Evolutionary conservation across 2,329 filamentous ascomycete species (phyloP).

Genomic region (Cylindrodendrum hubeiense): DNA sequence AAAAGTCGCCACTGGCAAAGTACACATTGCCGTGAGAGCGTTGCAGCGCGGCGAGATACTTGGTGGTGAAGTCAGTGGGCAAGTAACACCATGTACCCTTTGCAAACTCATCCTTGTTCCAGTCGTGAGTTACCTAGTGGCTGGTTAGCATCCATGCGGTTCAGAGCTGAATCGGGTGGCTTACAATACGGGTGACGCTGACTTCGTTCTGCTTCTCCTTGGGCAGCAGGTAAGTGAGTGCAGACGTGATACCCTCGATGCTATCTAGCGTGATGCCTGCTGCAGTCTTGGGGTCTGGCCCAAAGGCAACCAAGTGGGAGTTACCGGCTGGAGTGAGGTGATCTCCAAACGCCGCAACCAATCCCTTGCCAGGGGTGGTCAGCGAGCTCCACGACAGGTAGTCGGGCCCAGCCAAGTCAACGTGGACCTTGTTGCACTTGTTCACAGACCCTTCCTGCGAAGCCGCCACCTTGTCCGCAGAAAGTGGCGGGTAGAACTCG

Average conservation of each 20-base stretch:
- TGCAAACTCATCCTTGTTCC: conserved; percentile 17
- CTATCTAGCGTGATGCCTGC: conserved; percentile 1
- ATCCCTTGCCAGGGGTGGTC: not conserved
- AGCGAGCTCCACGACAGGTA: conserved; percentile 16
- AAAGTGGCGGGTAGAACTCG: conserved; percentile 20
- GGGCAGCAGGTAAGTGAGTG: conserved; percentile 6
- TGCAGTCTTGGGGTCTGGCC: conserved; percentile 8
- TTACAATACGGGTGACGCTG: conserved; percentile 18
- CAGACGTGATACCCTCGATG: not conserved
- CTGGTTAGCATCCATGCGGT: not conserved
- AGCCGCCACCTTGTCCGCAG: conserved; percentile 6
- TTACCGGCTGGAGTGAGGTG: conserved; percentile 13
- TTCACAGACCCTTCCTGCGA: conserved; percentile 7
- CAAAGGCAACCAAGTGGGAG: conserved; percentile 22
- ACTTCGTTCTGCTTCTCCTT: not conserved
- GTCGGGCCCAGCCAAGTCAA: conserved; percentile 18
- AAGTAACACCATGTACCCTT: conserved; percentile 14
- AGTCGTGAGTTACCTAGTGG: conserved; percentile 12
- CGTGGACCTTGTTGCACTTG: conserved; percentile 21
- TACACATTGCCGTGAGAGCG: conserved; percentile 9
- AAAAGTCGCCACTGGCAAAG: conserved; percentile 23
- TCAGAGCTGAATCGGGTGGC: not conserved
- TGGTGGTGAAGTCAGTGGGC: not conserved
- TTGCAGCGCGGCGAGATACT: conserved; percentile 16
- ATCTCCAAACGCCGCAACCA: conserved; percentile 20